phyloP scores from a whole-genome alignment of 228 moss, liverwort and hornwort genomes.

The Sphagnum fallax region DNA sequence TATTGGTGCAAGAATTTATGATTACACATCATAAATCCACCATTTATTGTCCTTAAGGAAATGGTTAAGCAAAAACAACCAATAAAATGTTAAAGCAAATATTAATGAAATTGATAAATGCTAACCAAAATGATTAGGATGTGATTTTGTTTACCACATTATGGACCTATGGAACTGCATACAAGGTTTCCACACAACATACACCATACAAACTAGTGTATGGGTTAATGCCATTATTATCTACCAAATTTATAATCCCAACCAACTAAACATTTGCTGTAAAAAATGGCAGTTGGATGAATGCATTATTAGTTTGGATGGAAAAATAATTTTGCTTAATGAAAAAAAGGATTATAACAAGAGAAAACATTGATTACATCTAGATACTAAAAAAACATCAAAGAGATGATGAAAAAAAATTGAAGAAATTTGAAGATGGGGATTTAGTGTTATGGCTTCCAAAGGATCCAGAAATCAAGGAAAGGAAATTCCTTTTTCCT shows the following conservation, averaged over 20 bases:
- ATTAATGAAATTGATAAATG: background rate
- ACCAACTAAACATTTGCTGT: no score
- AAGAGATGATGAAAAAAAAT: no score
- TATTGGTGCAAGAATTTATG: background rate
- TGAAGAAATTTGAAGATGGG: no score
- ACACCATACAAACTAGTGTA: background rate
- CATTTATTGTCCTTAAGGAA: background rate
- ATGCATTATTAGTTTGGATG: no score
- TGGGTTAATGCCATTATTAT: background rate
- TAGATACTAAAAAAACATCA: no score
- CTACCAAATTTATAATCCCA: background rate
- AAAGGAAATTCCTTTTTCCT: no score
- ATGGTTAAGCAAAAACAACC: background rate
- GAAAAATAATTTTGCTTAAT: no score
- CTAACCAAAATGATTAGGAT: background rate
- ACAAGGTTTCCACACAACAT: background rate
- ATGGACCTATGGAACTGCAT: conserved; percentile 2
- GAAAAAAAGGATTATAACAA: no score
- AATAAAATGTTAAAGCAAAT: background rate
- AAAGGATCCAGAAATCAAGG: no score
- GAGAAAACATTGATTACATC: no score
- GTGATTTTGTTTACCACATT: background rate
- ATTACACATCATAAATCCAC: background rate
- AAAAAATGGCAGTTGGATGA: no score
- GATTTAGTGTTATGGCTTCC: no score